Evolutionary conservation across 164 flowering plant species (phyloP), one percentile per base, ranked within the genome.

Genomic region (Litsea cubeba): DNA sequence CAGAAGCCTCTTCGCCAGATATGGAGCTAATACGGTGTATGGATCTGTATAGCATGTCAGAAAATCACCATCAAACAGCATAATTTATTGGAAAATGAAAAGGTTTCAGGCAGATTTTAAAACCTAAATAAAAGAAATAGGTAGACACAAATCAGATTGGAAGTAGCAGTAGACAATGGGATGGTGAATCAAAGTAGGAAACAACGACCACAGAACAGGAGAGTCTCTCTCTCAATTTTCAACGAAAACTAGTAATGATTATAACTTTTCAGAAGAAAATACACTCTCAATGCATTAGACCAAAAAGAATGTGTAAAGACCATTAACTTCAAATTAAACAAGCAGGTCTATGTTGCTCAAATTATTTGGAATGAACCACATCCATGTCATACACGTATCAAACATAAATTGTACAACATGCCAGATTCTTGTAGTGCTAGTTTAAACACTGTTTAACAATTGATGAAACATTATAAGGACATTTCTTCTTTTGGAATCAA

Each of bases 1-100:
- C 95, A 65, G 91, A 72, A 77, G 91, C 90, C 76, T 91, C 97
- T 84, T 91, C 95, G 77, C 86, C 79, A 76, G 81, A 76, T 79
- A 88, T 76, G 62, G 90, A 88, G 63, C 82, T 83, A 20, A 81
- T 76, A 76, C 69, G 76, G 57, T 73, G 79, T 54, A 86, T 18
- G 12, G 79, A 79, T 80, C 98, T 91, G 84, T 72, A 25, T 64
- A n/a, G 50, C n/a, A 77, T 71, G 51, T 58, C n/a, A 79, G 18
- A 51, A 69, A 69, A 11, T 7, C 0, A 6, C 22, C 23, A 49
- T 50, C 15, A 73, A 15, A 65, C 58, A 69, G 10, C 71, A 68
- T 22, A 7, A 50, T 3, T 50, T 69, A 15, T n/a, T 22, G 50
- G 26, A 46, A 8, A 23, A 12, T 14, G 23, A 68, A 23, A 70